These are phyloP conservation scores for Phaeophleospora eucalypticola DNA, from an alignment of 2,329 filamentous ascomycete genomes.

Conservation along the genomic window DNA sequence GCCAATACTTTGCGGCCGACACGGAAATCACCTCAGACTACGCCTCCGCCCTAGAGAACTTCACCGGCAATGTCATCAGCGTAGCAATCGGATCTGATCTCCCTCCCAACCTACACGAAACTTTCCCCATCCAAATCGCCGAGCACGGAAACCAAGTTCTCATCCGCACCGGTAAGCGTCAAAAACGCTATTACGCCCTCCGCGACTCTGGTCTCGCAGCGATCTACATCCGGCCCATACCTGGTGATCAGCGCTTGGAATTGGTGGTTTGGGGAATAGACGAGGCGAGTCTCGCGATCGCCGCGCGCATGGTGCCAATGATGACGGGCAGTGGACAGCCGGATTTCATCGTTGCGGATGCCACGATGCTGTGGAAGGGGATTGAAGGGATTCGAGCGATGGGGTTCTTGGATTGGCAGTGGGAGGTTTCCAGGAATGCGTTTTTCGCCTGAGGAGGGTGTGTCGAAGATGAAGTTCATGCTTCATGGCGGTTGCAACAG, in stretches of 20 bases:
- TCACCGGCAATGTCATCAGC: conserved; percentile 46
- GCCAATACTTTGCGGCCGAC: conserved; percentile 57
- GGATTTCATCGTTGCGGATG: conserved; percentile 51
- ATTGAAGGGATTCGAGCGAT: conserved; percentile 50
- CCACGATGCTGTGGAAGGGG: conserved; percentile 48
- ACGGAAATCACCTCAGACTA: conserved; percentile 36
- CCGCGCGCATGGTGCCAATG: conserved; percentile 52
- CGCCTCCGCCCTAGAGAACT: conserved; percentile 8
- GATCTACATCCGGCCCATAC: conserved; percentile 50
- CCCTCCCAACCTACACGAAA: conserved; percentile 14
- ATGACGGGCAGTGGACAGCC: conserved; percentile 56
- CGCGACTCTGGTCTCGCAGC: conserved; percentile 40
- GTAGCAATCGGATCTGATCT: conserved; percentile 31
- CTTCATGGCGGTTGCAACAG: too few relatives aligned
- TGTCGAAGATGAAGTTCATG: too few relatives aligned
- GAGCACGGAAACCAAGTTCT: conserved; percentile 6
- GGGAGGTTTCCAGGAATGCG: conserved; percentile 49
- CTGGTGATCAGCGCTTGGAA: conserved; percentile 45
- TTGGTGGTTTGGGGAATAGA: conserved; percentile 55
- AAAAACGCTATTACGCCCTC: background rate
- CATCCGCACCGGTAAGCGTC: too few relatives aligned
- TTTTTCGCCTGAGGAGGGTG: conserved; percentile 34
- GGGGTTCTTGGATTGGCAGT: conserved; percentile 54
- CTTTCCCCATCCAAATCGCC: conserved; percentile 32
- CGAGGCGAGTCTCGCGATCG: conserved; percentile 44